Base-by-base conservation (phyloP, 2,329 filamentous ascomycete genomes). In the Ophiostoma triangulosporum region DNA sequence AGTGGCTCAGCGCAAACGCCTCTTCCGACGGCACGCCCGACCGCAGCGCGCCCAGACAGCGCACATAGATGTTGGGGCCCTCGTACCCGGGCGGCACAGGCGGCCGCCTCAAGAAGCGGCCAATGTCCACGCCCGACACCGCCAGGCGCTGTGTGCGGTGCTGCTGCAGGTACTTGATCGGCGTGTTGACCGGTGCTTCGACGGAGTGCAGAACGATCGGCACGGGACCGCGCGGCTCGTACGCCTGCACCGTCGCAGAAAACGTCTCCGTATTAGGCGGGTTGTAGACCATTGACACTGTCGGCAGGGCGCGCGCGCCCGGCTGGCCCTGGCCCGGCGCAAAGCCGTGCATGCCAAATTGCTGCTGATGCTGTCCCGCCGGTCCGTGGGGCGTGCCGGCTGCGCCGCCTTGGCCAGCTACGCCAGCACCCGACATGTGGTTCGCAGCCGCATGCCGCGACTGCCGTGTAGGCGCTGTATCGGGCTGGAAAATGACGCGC, bases 41-140 rank as follows among this genome's bases (percentile, higher is more conserved):
- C 57, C 86, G 85, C 26, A 98, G 71, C 4, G 90, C 84, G 60
- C 90, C 83, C 35, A 95, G 76, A 58, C 88, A 94, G 43, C 90
- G 83, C 49, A 91, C 84, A 64, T 96, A 97, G 59, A 96, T 95
- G 63, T 94, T 93, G 2, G 87, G 86, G 1, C 87, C 87, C 57
- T 86, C 81, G 60, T 82, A 85, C 6, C 80, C 79, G 60, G 69
- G 54, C 17, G 58, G 79, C 15, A 80, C 78, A 3, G 66, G 54
- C 73, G 69, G 60, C 11, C 63, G 54, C 26, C 57, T 54, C 1
- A 60, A 77, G 72, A 84, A 72, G 70, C 80, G 67, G 72, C 73
- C 66, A 14, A 71, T 70, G 45, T 72, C 70, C 14, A 73, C 68
- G 52, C 68, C 68, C 17, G 65, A 63, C n/a, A 64, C 63, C 49